Conservation (phyloP, 2,329 filamentous ascomycete species). For the Uncinocarpus reesii region DNA sequence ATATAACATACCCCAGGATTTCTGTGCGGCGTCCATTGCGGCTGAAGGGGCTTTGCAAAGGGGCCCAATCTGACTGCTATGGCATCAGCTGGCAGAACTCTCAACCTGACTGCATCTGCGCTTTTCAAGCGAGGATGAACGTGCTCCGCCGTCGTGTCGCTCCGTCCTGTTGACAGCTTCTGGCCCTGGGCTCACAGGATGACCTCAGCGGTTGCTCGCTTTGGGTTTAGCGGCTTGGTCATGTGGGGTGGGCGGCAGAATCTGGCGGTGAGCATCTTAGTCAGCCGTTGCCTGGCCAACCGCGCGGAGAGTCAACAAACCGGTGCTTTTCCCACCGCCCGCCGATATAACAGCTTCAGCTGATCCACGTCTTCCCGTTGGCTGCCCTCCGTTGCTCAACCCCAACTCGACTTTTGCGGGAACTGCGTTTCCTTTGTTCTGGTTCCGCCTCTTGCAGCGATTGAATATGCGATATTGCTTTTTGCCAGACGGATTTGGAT, state of each 20-base stretch:
- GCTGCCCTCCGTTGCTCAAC: not conserved
- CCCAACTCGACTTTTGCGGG: not conserved
- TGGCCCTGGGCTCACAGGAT: not conserved
- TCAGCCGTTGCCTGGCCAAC: constrained; percentile 32
- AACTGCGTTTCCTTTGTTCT: constrained; percentile 1
- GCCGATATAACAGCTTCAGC: not conserved
- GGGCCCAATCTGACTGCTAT: not conserved
- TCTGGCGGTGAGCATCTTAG: constrained; percentile 23
- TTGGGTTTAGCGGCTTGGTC: constrained; percentile 4
- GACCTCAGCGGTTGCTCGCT: constrained; percentile 4
- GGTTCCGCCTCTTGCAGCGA: not conserved
- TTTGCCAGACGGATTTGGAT: constrained; percentile 10
- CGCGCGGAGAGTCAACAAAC: constrained; percentile 23
- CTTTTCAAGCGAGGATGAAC: no score
- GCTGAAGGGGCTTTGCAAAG: not conserved
- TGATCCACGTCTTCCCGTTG: not conserved
- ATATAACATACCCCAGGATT: constrained; percentile 48
- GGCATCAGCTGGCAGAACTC: no score
- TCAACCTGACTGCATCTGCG: no score
- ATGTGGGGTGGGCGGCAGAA: constrained; percentile 26
- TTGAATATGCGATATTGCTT: constrained; percentile 10
- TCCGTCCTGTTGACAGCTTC: no score
- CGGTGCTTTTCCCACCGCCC: not conserved
- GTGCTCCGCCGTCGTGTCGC: no score
- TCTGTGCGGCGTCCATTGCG: constrained; percentile 47